Evolutionary conservation across 768 basidiomycete species (phyloP), one percentile per base, ranked within the genome.

Genomic region (Amanita pallidorosea): DNA sequence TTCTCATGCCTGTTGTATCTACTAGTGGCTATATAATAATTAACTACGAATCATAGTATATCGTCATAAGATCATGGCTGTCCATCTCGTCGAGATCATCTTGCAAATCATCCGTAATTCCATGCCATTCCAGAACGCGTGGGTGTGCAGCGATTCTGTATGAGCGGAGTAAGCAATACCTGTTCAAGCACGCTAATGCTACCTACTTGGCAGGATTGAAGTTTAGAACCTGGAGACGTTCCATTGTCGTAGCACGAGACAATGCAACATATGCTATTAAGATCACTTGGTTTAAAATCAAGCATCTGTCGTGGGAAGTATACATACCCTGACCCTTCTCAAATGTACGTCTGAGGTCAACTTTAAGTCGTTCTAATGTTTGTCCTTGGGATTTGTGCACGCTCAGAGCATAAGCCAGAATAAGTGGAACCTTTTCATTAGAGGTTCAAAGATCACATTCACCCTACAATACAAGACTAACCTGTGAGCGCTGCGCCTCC

Each of bases 371-470:
- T 46, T 88, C 79, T 40, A 95, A 67, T 0, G 92, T 94, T 63
- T 93, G 91, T 0, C 92, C 92, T 61, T 95, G 92, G 4, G 84
- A 85, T 61, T 94, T 94, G 67, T 93, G 89, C 33, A 93, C 81
- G 44, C 83, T 85, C 61, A 93, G 71, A 0, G 90, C 89, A 86
- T 89, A 93, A 0, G 91, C 82, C n/a, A 91, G 73, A 45, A 88
- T 85, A 4, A 94, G 63, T 0, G 87, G 85, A 1, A 89, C 57
- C 81, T 87, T 55, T 8, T 54, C 41, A 40, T 46, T 40, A 33
- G 38, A 18, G 18, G 11, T 33, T 22, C 31, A 41, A 20, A 44
- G 9, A 47, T 11, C 23, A 13, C 5, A 13, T 33, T 18, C 27
- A 3, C 23, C 23, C 12, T 7, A 15, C 18, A 13, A 35, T 8